Conservation (phyloP, 2,329 filamentous ascomycete species). For the Chlorencoelia australis region DNA sequence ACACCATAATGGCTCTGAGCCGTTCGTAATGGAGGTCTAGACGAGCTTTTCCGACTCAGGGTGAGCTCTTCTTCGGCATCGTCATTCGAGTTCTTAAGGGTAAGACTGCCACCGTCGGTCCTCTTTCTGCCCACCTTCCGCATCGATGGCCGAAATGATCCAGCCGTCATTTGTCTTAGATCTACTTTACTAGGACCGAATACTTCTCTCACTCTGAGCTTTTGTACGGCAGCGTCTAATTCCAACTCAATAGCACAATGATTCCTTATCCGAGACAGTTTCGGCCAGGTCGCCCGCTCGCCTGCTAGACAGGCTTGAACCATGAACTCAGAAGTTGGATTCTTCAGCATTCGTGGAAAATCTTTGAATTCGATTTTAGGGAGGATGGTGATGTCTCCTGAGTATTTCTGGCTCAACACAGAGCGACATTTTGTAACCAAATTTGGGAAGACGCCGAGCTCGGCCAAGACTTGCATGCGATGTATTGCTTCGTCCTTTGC, state of each 20-base stretch:
- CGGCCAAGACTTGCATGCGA: slow-evolving; percentile 68
- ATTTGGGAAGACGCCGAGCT: slow-evolving; percentile 72
- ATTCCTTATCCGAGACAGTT: slow-evolving; percentile 74
- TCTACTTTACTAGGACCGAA: slow-evolving; percentile 27
- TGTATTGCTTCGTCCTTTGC: slow-evolving; percentile 74
- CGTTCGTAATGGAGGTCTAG: slow-evolving; percentile 17
- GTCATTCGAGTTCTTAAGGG: slow-evolving; percentile 2
- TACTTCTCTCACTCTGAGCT: slow-evolving; percentile 51
- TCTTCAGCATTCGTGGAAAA: slow-evolving; percentile 67
- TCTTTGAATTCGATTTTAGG: slow-evolving; percentile 68
- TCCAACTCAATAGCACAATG: slow-evolving; percentile 83
- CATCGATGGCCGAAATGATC: slow-evolving; percentile 6
- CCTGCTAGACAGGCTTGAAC: slow-evolving; percentile 64
- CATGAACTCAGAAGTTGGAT: slow-evolving; percentile 85
- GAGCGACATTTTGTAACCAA: slow-evolving; percentile 68
- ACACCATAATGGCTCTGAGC: slow-evolving; percentile 14
- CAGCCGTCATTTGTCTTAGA: slow-evolving; percentile 22
- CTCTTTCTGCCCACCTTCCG: slow-evolving; percentile 15
- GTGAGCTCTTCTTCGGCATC: slow-evolving; percentile 9
- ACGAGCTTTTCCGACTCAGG: slow-evolving; percentile 5
- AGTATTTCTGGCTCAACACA: slow-evolving; percentile 82
- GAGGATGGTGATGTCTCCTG: slow-evolving; percentile 89
- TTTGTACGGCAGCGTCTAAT: slow-evolving; percentile 64
- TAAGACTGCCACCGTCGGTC: slow-evolving; percentile 15
- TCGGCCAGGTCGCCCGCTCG: slow-evolving; percentile 85